Conservation (phyloP, 1,139 yeast species). For the Yueomyces sp. region DNA sequence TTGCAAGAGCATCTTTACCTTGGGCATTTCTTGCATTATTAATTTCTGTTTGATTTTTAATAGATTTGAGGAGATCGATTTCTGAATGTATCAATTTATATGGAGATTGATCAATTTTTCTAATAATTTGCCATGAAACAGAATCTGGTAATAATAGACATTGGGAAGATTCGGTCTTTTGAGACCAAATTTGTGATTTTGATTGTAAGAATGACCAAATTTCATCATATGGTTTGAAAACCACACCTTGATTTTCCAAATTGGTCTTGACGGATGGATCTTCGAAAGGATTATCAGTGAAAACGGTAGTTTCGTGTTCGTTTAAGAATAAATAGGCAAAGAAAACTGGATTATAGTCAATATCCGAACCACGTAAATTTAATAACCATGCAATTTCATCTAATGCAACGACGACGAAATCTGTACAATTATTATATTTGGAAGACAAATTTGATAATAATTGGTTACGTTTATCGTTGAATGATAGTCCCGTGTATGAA, state of each 20-base stretch:
- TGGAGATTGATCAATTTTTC: constrained; percentile 31
- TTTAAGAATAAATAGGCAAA: constrained; percentile 63
- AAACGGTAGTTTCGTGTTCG: constrained; percentile 40
- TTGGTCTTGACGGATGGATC: constrained; percentile 14
- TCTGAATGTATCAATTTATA: constrained; percentile 41
- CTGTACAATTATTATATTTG: constrained; percentile 19
- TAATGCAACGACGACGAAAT: constrained; percentile 53
- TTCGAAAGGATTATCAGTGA: constrained; percentile 35
- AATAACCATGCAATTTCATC: constrained; percentile 93
- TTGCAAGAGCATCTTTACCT: constrained; percentile 75
- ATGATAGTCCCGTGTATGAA: constrained; percentile 38
- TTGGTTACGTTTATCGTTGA: constrained; percentile 27
- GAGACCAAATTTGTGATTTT: constrained; percentile 2
- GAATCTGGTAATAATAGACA: constrained; percentile 38
- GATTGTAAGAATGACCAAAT: constrained; percentile 42
- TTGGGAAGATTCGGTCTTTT: constrained; percentile 5
- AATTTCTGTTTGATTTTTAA: constrained; percentile 65
- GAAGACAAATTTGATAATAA: constrained; percentile 14
- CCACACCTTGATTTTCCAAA: constrained; percentile 28
- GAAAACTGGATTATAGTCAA: constrained; percentile 85
- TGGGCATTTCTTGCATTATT: constrained; percentile 71
- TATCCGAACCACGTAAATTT: constrained; percentile 77
- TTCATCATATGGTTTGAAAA: constrained; percentile 38
- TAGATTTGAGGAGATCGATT: constrained; percentile 61
- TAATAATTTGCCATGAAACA: constrained; percentile 73